phyloP scores from a whole-genome alignment of 192 early-diverging fungal genomes.

The Coemansia sp. region DNA sequence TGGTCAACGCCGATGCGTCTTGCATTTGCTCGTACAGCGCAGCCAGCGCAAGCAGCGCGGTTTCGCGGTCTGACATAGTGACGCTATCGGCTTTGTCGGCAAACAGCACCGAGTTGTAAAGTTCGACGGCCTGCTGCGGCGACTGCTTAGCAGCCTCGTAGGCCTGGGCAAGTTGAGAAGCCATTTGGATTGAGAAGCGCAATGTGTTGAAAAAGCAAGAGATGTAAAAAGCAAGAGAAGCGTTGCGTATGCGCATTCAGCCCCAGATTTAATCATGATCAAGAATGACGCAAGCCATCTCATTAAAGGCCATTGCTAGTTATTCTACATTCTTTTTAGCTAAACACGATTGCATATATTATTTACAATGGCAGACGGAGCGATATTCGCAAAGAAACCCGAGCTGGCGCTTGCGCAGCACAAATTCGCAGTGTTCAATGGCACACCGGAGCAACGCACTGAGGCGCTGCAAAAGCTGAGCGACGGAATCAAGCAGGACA shows the following conservation, averaged over 20 bases:
- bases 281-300: slow-evolving; percentile 1
- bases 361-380: slow-evolving; percentile 59
- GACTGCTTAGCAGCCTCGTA: slow-evolving; percentile 30
- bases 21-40: slow-evolving; percentile 48
- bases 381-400: slow-evolving; percentile 77
- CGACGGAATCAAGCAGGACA: slow-evolving; percentile 76
- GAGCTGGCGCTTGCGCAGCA: slow-evolving; percentile 84
- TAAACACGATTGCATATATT: slow-evolving; percentile 11
- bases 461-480: slow-evolving; percentile 71
- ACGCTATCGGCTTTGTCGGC: slow-evolving; percentile 18
- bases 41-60: slow-evolving; percentile 41
- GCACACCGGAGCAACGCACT: slow-evolving; percentile 66
- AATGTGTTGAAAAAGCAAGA: not conserved
- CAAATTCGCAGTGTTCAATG: slow-evolving; percentile 75
- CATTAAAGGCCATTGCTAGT: not conserved
- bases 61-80: slow-evolving; percentile 23
- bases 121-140: slow-evolving; percentile 43
- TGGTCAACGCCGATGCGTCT: slow-evolving; percentile 74
- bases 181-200: slow-evolving; percentile 24
- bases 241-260: not conserved
- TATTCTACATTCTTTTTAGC: not conserved
- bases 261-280: not conserved
- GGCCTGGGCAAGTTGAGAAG: slow-evolving; percentile 37
- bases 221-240: not conserved
- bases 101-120: slow-evolving; percentile 45